phyloP scores from a whole-genome alignment of 2,329 filamentous ascomycete genomes.

The Thielaviopsis euricoi region DNA sequence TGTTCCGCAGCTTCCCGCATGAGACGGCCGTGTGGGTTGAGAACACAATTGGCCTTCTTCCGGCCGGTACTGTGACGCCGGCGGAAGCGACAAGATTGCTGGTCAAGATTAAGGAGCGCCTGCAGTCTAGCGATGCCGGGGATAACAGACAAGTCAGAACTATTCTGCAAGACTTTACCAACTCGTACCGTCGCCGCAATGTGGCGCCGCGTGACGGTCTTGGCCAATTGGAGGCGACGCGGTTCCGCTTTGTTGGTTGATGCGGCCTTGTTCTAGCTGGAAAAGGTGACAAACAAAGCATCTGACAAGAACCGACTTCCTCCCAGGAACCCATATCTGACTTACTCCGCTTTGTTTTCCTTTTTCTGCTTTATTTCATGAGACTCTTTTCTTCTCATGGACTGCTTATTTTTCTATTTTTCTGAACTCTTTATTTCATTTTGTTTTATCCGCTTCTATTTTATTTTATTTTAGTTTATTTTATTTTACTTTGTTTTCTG shows the following conservation, averaged over 20 bases:
- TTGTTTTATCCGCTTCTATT: not conserved
- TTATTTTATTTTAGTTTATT: not conserved
- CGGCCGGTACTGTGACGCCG: constrained; percentile 62
- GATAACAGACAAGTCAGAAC: constrained; percentile 61
- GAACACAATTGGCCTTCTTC: constrained; percentile 67
- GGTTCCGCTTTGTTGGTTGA: constrained; percentile 58
- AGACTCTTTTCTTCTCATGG: constrained; percentile 12
- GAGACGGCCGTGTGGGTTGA: constrained; percentile 73
- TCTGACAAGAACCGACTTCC: not conserved
- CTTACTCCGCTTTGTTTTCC: not conserved
- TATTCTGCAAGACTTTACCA: constrained; percentile 90
- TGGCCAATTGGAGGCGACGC: constrained; percentile 68
- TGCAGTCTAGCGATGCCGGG: constrained; percentile 44
- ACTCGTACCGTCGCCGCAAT: constrained; percentile 80
- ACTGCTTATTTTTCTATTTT: constrained; percentile 11
- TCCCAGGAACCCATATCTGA: too few species aligned
- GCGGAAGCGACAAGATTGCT: constrained; percentile 69
- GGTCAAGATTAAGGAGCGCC: constrained; percentile 61
- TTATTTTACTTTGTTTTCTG: not conserved
- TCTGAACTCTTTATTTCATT: constrained; percentile 8
- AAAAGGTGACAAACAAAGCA: not conserved
- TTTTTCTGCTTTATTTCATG: not conserved
- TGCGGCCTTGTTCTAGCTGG: constrained; percentile 9
- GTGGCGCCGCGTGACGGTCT: constrained; percentile 88
- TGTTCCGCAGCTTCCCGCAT: constrained; percentile 74